phyloP scores from a whole-genome alignment of 2,329 filamentous ascomycete species.

The Clonostachys sp. region DNA sequence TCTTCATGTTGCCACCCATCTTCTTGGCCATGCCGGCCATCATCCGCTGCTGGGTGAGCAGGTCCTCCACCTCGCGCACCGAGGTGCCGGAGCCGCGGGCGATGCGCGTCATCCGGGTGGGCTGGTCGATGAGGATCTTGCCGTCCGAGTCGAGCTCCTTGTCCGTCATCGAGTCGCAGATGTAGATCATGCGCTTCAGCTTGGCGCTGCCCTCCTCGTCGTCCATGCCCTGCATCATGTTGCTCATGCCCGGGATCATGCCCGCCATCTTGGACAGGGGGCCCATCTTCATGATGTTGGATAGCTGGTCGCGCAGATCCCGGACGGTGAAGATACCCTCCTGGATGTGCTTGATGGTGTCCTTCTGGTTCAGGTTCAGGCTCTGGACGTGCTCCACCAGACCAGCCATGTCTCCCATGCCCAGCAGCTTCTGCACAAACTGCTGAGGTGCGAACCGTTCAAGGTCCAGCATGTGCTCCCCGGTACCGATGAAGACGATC shows the following conservation, averaged over 20 bases:
- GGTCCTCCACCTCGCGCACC: conserved; percentile 89
- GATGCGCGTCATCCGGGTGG: conserved; percentile 86
- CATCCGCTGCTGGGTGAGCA: conserved; percentile 97
- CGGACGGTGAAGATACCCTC: conserved; percentile 95
- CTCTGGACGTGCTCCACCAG: conserved; percentile 95
- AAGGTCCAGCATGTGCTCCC: conserved; percentile 93
- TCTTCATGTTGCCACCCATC: conserved; percentile 96
- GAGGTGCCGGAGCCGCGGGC: conserved; percentile 86
- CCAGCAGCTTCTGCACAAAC: conserved; percentile 89
- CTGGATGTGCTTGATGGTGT: conserved; percentile 98
- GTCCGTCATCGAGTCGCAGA: conserved; percentile 96
- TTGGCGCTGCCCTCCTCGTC: conserved; percentile 94
- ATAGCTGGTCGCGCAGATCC: conserved; percentile 89
- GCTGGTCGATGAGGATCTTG: conserved; percentile 89
- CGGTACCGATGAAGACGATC: conserved; percentile 96
- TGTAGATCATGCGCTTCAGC: conserved; percentile 97
- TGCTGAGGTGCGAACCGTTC: conserved; percentile 90
- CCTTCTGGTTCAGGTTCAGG: conserved; percentile 93
- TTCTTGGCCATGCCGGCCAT: conserved; percentile 99
- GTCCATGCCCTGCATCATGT: conserved; percentile 93
- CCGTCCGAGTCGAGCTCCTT: conserved; percentile 95
- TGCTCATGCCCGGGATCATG: conserved; percentile 95
- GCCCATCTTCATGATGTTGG: conserved; percentile 99
- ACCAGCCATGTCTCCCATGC: conserved; percentile 96
- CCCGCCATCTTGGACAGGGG: conserved; percentile 95